Evolutionary conservation across 2,329 filamentous ascomycete genomes (phyloP).

Genomic region (Dactylellina sp.): DNA sequence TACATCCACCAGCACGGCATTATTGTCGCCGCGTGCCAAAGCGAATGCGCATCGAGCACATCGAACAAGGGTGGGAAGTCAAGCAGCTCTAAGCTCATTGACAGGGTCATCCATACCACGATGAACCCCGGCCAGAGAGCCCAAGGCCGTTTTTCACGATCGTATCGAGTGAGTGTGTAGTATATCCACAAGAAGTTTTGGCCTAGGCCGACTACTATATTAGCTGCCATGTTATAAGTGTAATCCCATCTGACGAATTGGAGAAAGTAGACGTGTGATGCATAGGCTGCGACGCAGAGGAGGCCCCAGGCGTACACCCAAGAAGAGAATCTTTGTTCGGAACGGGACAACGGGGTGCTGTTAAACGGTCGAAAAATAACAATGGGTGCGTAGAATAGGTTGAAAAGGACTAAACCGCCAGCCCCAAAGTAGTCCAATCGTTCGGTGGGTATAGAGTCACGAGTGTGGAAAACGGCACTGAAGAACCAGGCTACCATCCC

Average conservation of each 20-base stretch:
- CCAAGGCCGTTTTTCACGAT: slow-evolving; percentile 78
- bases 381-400: slow-evolving; percentile 85
- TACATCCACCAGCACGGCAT: slow-evolving; percentile 91
- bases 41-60: slow-evolving; percentile 88
- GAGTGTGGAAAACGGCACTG: slow-evolving; percentile 90
- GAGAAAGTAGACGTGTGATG: slow-evolving; percentile 82
- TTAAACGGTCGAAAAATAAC: slow-evolving; percentile 83
- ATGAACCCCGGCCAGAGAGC: slow-evolving; percentile 89
- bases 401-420: slow-evolving; percentile 88
- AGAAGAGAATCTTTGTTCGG: slow-evolving; percentile 57
- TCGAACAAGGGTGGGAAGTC: slow-evolving; percentile 89
- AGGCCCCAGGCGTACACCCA: slow-evolving; percentile 80
- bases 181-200: slow-evolving; percentile 87
- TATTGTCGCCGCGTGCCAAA: slow-evolving; percentile 97
- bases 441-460: slow-evolving; percentile 87
- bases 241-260: slow-evolving; percentile 92
- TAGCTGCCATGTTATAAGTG: slow-evolving; percentile 97
- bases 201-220: slow-evolving; percentile 81
- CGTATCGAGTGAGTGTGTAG: slow-evolving; percentile 82
- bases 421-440: slow-evolving; percentile 97
- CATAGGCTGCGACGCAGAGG: slow-evolving; percentile 77
- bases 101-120: slow-evolving; percentile 89
- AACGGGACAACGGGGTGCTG: slow-evolving; percentile 63
- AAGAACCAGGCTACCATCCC: slow-evolving; percentile 87
- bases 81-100: slow-evolving; percentile 94